phyloP scores from a whole-genome alignment of 176 grass and related monocot species.

The Rhynchospora tenuis region DNA sequence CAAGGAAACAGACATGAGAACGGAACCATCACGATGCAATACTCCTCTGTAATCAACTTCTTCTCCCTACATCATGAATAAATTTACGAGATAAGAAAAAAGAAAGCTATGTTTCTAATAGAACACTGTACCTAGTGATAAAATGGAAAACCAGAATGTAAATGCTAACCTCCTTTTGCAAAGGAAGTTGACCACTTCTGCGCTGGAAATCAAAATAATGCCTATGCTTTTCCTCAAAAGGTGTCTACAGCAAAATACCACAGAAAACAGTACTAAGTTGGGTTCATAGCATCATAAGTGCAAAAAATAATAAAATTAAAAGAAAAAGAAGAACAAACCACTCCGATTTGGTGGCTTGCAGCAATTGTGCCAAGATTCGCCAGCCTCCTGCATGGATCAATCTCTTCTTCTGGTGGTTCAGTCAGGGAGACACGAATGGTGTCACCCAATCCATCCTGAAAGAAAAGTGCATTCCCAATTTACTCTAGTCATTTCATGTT shows the following conservation, averaged over 20 bases:
- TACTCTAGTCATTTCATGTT: neutral
- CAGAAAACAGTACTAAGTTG: neutral
- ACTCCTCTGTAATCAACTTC: constrained; percentile 94
- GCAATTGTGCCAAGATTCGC: constrained; percentile 77
- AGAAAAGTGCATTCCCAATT: constrained; percentile 18
- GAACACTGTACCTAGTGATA: neutral
- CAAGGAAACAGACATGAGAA: constrained; percentile 92
- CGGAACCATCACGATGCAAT: constrained; percentile 96
- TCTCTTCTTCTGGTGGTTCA: constrained; percentile 90
- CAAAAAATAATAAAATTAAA: neutral
- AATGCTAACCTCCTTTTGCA: constrained; percentile 85
- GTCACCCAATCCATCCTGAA: constrained; percentile 92
- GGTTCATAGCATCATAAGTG: constrained; percentile 16
- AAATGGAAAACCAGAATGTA: constrained; percentile 9
- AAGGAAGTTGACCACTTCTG: constrained; percentile 83
- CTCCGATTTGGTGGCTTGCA: constrained; percentile 65
- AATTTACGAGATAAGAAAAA: constrained; percentile 13
- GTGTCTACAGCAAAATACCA: constrained; percentile 37
- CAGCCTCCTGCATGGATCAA: constrained; percentile 82
- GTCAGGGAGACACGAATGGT: constrained; percentile 96
- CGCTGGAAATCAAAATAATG: constrained; percentile 94
- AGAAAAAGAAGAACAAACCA: constrained; percentile 38
- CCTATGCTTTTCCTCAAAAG: constrained; percentile 96
- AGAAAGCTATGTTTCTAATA: constrained; percentile 6
- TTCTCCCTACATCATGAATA: constrained; percentile 46